Evolutionary conservation across 1,139 yeast species (phyloP).

Genomic region (Sugiyamaella pinicola): DNA sequence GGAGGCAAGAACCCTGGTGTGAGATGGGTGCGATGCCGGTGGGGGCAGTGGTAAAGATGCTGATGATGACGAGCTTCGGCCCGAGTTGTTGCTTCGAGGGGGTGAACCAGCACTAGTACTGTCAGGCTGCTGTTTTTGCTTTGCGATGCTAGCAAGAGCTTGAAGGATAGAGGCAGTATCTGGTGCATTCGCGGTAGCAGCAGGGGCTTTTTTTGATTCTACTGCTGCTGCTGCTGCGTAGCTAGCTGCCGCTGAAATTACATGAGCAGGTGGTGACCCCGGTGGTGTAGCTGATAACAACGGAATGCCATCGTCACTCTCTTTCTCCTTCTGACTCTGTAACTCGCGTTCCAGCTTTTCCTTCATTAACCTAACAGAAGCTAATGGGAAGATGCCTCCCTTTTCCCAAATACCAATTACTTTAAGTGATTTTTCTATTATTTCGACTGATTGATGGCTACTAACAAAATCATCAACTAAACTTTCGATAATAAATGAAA

Average conservation of each 20-base stretch:
- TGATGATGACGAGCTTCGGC: constrained; percentile 14
- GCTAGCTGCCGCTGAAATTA: constrained; percentile 22
- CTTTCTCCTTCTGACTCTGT: constrained; percentile 13
- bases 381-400: constrained; percentile 71
- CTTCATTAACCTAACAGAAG: constrained; percentile 50
- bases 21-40: constrained; percentile 19
- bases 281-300: constrained; percentile 48
- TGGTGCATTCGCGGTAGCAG: constrained; percentile 28
- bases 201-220: constrained; percentile 10
- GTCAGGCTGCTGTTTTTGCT: constrained; percentile 38
- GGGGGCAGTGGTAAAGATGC: constrained; percentile 17
- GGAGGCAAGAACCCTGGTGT: background rate
- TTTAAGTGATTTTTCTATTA: constrained; percentile 71
- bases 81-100: background rate
- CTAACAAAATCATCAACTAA: constrained; percentile 40
- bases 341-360: constrained; percentile 22
- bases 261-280: constrained; percentile 27
- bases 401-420: constrained; percentile 92
- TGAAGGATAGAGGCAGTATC: constrained; percentile 46
- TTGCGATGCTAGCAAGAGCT: constrained; percentile 44
- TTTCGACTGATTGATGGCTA: constrained; percentile 29
- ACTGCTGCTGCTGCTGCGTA: constrained; percentile 21
- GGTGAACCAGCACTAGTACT: background rate
- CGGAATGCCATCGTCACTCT: constrained; percentile 12
- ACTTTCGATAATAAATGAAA: constrained; percentile 40